Evolutionary conservation across 768 basidiomycete species (phyloP).

Genomic region (Butyriboletus loyo): DNA sequence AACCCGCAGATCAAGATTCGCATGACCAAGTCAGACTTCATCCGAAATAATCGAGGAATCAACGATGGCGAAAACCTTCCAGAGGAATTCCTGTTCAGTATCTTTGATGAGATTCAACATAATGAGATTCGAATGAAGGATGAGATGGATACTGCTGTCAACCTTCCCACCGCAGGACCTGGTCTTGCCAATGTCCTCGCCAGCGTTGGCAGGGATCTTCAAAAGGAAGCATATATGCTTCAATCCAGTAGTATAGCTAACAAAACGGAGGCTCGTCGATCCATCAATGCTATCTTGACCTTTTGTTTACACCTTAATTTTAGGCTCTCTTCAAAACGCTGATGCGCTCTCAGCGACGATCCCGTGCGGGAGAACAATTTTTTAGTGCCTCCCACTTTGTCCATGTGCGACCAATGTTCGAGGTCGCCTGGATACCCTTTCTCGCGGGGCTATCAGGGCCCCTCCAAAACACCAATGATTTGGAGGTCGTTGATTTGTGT

Average conservation of each 20-base stretch:
- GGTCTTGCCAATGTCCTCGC: constrained; percentile 82
- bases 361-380: constrained; percentile 79
- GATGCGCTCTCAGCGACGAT: constrained; percentile 87
- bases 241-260: constrained; percentile 95
- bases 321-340: constrained; percentile 91
- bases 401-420: constrained; percentile 98
- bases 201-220: constrained; percentile 89
- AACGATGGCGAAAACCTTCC: constrained; percentile 89
- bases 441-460: constrained; percentile 93
- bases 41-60: constrained; percentile 95
- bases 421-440: constrained; percentile 99
- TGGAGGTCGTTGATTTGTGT: constrained; percentile 88
- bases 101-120: constrained; percentile 86
- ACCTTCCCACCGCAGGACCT: constrained; percentile 47
- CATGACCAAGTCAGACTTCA: constrained; percentile 90
- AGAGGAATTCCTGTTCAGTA: constrained; percentile 71
- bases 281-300: neutral
- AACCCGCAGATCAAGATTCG: constrained; percentile 92
- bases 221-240: constrained; percentile 92
- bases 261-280: constrained; percentile 79
- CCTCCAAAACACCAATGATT: constrained; percentile 91
- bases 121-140: constrained; percentile 99
- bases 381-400: constrained; percentile 96
- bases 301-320: neutral
- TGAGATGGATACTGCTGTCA: constrained; percentile 66